Evolutionary conservation across 2,329 filamentous ascomycete genomes (phyloP), one percentile per base, ranked within the genome.

Genomic region (Mycosphaerella sp.): DNA sequence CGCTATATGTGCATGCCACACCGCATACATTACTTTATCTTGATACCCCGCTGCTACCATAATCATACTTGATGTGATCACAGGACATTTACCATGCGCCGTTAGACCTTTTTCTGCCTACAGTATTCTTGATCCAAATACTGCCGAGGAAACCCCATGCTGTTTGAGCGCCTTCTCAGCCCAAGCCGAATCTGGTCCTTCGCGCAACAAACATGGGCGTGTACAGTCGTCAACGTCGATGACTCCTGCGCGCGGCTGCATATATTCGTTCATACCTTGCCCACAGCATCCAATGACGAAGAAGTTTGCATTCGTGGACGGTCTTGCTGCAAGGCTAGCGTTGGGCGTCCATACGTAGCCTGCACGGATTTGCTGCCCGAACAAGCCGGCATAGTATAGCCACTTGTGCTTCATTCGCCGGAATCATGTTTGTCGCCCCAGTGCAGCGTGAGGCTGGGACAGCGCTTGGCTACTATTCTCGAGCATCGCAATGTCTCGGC

Each of bases 291-390:
- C 45, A 49, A 49, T 49, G 40, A 43, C 40, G 40, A 43, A 25
- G n/a, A n/a, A 37, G 21, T 41, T n/a, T 34, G 27, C 45, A 42
- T 42, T 18, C 46, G 18, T 35, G 44, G 13, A 34, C 10, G 7
- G 7, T 10, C 10, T 12, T n/a, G 12, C 36, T 16, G 36, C 36
- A 39, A n/a, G 14, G 36, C 16, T 49, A 50, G 48, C 41, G 48
- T 50, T 44, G 48, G 48, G 48, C 48, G 21, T 17, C 42, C 41
- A 50, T 50, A 50, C 48, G 48, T 50, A 41, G 48, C 49, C 25
- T 25, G 25, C 37, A 18, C 36, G 44, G 41, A 45, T 44, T 44
- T 35, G 41, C 35, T 39, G 36, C 36, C 36, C 36, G 36, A 39
- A 39, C 14, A 9, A 39, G 36, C 36, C 36, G 36, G 14, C 36